Evolutionary conservation across 306 rosid genomes (phyloP), one percentile per base, ranked within the genome.

Genomic region (Cucurbita pepo): DNA sequence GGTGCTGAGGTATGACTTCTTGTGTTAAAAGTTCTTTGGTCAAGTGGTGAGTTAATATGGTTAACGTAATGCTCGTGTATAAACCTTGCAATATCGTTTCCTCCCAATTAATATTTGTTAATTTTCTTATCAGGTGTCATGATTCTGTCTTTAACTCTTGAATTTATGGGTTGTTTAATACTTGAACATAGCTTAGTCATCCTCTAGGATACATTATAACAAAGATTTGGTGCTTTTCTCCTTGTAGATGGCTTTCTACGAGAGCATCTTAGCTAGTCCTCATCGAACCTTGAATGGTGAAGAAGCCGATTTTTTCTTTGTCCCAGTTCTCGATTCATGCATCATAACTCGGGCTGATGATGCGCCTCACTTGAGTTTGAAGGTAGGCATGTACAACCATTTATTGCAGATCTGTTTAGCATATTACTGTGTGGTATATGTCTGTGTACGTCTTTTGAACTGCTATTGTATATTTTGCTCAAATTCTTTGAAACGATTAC

Each of bases 301-400:
- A 77, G 97, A 94, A 82, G 99, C 99, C 66, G 99, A 94, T 62
- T 94, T 82, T 85, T 94, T 87, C 91, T 94, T 87, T 76, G 97
- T 89, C 79, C 99, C 99, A 48, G 95, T 88, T 81, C 97, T 94
- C 75, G 99, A 94, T 89, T 82, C 96, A 52, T 94, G 99, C 81
- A 85, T 94, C 79, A 94, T 94, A 76, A 86, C 89, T 78, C 99
- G 97, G 9, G 97, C 97, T 16, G 91, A 80, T 75, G 97, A 94
- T 81, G 95, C 99, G 77, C 99, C 99, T 77, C 96, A 90, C 84
- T 80, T 94, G 82, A 94, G 86, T 73, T 7, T 84, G 86, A 36
- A 75, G 96, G 99, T 91, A 86, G 51, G 56, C 70, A 9, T 19
- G 8, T 25, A 48, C 43, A 15, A 45, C 0, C 40, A 48, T 14